phyloP scores from a whole-genome alignment of 2,329 filamentous ascomycete genomes.

The Aspergillus oerlinghausenensis region DNA sequence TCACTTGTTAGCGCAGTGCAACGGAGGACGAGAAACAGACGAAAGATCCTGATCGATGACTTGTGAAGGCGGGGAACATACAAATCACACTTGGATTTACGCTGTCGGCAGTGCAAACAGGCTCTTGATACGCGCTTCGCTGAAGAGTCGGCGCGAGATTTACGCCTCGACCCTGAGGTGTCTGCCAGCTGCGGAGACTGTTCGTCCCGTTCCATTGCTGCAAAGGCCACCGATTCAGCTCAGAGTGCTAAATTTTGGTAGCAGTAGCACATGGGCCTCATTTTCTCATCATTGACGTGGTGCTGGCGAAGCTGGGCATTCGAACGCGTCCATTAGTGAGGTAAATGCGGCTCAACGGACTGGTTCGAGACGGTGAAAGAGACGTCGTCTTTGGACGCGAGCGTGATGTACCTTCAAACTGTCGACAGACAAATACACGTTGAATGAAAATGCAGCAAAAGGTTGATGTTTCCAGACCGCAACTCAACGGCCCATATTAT shows the following conservation, averaged over 20 bases:
- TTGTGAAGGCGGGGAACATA: constrained; percentile 28
- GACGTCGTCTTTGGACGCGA: background rate
- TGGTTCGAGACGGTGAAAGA: background rate
- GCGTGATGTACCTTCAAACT: background rate
- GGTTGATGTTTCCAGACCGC: background rate
- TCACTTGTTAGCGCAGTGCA: constrained; percentile 16
- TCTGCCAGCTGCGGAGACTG: constrained; percentile 11
- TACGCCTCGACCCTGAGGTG: constrained; percentile 9
- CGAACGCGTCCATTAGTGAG: background rate
- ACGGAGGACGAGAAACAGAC: too few species aligned
- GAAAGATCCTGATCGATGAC: background rate
- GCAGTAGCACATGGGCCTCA: background rate
- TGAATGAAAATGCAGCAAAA: background rate
- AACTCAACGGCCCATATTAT: background rate
- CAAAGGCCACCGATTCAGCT: background rate
- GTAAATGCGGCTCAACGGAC: background rate
- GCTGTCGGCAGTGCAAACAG: constrained; percentile 46
- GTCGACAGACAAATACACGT: background rate
- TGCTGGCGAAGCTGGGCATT: background rate
- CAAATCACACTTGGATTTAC: constrained; percentile 51
- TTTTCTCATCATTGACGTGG: background rate
- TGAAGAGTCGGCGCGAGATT: constrained; percentile 26
- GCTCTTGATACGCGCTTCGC: constrained; percentile 46
- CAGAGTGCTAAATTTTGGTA: background rate
- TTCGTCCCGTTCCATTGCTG: constrained; percentile 14